phyloP scores from a whole-genome alignment of 495 filamentous ascomycete species.

The Tuber magnatum region DNA sequence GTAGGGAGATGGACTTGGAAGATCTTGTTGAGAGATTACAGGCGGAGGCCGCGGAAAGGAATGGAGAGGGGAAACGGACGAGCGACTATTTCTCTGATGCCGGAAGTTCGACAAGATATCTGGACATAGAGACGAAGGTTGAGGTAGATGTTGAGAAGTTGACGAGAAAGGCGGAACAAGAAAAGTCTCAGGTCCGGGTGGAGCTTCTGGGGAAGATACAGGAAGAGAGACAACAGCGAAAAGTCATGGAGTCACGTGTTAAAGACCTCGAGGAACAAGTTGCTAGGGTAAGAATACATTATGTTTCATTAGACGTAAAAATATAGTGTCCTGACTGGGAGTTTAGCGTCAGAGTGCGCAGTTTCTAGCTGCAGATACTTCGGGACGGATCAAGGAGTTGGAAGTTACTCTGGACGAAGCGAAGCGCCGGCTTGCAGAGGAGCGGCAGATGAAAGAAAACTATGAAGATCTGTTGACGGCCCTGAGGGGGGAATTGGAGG shows the following conservation, averaged over 20 bases:
- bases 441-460: constrained; percentile 81
- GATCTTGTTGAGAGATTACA: constrained; percentile 85
- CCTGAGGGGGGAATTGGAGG: constrained; percentile 72
- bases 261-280: constrained; percentile 70
- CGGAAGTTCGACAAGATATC: constrained; percentile 71
- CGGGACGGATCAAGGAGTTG: constrained; percentile 61
- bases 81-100: constrained; percentile 99
- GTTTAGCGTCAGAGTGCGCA: constrained; percentile 44
- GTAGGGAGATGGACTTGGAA: constrained; percentile 92
- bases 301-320: constrained; percentile 37
- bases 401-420: constrained; percentile 73
- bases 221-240: constrained; percentile 68
- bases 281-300: constrained; percentile 20
- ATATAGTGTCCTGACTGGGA: constrained; percentile 4
- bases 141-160: constrained; percentile 78
- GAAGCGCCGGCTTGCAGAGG: constrained; percentile 71
- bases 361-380: constrained; percentile 47
- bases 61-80: constrained; percentile 65
- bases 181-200: constrained; percentile 77
- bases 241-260: constrained; percentile 71
- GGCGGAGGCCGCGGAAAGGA: constrained; percentile 57
- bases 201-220: constrained; percentile 75
- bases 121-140: constrained; percentile 52
- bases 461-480: constrained; percentile 85
- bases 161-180: constrained; percentile 78